Evolutionary conservation across 164 flowering plant genomes (phyloP).

Genomic region (Chimonanthus praecox): DNA sequence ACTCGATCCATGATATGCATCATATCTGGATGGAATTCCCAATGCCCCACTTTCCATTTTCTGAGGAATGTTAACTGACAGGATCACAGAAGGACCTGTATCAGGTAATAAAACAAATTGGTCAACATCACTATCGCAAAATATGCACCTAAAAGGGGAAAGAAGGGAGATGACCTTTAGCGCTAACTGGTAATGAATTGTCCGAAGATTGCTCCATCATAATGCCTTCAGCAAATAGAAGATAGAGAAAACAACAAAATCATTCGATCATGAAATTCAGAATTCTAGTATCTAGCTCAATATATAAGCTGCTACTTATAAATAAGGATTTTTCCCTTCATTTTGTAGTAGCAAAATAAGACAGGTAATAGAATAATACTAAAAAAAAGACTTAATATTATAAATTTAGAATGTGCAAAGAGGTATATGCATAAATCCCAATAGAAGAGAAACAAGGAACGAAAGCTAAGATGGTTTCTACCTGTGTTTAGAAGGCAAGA

Average conservation of each 20-base stretch:
- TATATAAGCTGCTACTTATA: background rate
- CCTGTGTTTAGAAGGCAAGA: no score
- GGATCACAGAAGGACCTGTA: slow-evolving; percentile 35
- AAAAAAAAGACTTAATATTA: background rate
- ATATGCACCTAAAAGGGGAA: background rate
- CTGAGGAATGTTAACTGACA: slow-evolving; percentile 20
- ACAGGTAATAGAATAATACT: no score
- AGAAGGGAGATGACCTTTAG: background rate
- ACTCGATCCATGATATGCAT: slow-evolving; percentile 44
- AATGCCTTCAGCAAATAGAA: slow-evolving; percentile 16
- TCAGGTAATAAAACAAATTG: slow-evolving; percentile 1
- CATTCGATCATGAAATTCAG: background rate
- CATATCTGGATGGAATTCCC: slow-evolving; percentile 37
- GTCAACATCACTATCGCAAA: background rate
- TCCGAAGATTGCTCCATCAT: slow-evolving; percentile 35
- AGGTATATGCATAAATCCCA: background rate
- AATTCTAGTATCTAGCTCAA: background rate
- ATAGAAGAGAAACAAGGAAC: background rate
- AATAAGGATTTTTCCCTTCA: background rate
- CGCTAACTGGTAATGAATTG: slow-evolving; percentile 24
- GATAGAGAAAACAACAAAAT: slow-evolving; percentile 2
- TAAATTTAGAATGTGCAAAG: background rate
- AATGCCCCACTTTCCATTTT: slow-evolving; percentile 37
- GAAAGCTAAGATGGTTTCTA: background rate
- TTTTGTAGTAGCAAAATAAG: background rate